Percentiles rank a stretch among this genome's conserved stretches.
These are phyloP conservation scores for Raddia guianensis DNA, from an alignment of 176 grass and related monocot genomes.

Conservation along the genomic window DNA sequence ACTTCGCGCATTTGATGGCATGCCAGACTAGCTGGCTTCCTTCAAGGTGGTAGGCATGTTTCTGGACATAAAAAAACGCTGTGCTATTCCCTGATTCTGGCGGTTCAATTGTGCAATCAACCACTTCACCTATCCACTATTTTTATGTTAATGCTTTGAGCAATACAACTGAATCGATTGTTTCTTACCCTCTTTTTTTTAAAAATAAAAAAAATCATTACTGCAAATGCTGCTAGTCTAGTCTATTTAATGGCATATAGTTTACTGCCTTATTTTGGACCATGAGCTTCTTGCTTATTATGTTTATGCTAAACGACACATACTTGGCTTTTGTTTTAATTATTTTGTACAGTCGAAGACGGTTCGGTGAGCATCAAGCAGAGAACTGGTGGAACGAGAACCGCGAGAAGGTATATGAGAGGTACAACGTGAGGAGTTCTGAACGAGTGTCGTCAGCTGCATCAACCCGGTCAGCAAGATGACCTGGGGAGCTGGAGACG, in stretches of 20 bases:
- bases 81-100: neutral
- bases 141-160: neutral
- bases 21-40: conserved; percentile 1
- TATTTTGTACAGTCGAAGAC: conserved; percentile 56
- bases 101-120: neutral
- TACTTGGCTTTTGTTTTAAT: neutral
- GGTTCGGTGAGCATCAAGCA: conserved; percentile 94
- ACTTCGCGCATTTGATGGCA: neutral
- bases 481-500: conserved; percentile 27
- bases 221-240: neutral
- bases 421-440: conserved; percentile 77
- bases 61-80: neutral
- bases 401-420: conserved; percentile 83
- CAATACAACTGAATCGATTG: neutral
- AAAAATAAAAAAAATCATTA: neutral
- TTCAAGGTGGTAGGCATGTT: neutral
- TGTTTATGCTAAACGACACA: neutral
- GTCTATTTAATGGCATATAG: neutral
- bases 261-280: neutral
- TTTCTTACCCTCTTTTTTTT: neutral
- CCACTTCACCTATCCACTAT: neutral
- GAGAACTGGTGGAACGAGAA: conserved; percentile 98
- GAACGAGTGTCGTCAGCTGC: conserved; percentile 80
- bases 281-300: neutral
- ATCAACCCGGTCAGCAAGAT: conserved; percentile 64